Base-by-base conservation (phyloP, 805 yeast genomes). In the Jamesozyma rosinii region DNA sequence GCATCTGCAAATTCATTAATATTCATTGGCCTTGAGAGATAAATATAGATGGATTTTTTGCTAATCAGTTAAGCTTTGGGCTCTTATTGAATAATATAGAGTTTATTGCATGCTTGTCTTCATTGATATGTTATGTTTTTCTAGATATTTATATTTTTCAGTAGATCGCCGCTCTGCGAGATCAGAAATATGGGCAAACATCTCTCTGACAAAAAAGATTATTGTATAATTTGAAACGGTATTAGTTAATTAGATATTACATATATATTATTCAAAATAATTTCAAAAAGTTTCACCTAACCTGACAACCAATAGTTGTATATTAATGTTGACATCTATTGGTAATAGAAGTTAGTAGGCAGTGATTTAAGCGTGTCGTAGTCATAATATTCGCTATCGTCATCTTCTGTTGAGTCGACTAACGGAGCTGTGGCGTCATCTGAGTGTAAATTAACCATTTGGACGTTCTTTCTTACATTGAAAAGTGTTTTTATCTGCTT, bases 381-480 rank as follows among this genome's bases (percentile, higher is more conserved):
- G 31, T 39, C 34, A 31, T 40, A 41, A 34, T 48, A 49, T 10
- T 52, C 58, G 31, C 43, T 55, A 24, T 50, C 51, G 14, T 49
- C 50, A 9, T 44, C 40, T 30, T 38, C 48, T 5, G 44, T 19
- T 8, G 32, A 26, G 6, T 35, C 24, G 11, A 10, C 22, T 9
- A 33, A 42, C 15, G 41, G 35, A 15, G 44, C 26, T 6, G 33
- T 18, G 2, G 9, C 26, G 33, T 62, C 63, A 15, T 49, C 57
- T 4, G 60, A 60, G n/a, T 58, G 60, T 34, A 73, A 49, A 24
- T 66, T 69, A 19, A 75, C 51, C 51, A 76, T 52, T 52, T 78
- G 83, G 2, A 75, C 70, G 31, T 71, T 67, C 41, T 65, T 65
- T 51, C 79, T 68, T 27, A 76, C 56, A 24, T 67, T 68, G 24